These are phyloP conservation scores for Cyberlindnera japonica DNA, from an alignment of 805 yeast genomes.

Conservation along the genomic window DNA sequence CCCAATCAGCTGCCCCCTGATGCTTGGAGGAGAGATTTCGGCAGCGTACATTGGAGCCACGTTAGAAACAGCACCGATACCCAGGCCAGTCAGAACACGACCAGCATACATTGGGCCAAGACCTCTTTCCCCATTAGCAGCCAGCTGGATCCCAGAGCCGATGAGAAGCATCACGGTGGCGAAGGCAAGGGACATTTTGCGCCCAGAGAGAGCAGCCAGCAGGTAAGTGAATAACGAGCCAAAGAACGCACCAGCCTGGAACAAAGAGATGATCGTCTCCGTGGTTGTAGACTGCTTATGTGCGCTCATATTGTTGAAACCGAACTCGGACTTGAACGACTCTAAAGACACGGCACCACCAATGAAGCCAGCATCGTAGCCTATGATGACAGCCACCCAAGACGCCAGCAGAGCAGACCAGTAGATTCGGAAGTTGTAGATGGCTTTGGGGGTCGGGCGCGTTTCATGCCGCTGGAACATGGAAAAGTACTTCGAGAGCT, in stretches of 20 bases:
- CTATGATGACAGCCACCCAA: constrained; percentile 46
- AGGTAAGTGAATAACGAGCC: constrained; percentile 44
- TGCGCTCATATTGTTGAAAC: constrained; percentile 32
- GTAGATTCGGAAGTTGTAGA: constrained; percentile 43
- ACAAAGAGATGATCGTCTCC: constrained; percentile 44
- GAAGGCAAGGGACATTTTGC: constrained; percentile 36
- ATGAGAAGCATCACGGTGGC: constrained; percentile 39
- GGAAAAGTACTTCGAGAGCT: constrained; percentile 14
- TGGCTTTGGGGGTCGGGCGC: constrained; percentile 37
- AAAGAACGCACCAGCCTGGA: constrained; percentile 51
- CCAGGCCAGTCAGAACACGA: constrained; percentile 45
- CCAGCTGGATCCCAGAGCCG: constrained; percentile 41
- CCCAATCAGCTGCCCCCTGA: constrained; percentile 45
- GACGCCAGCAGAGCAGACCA: constrained; percentile 44
- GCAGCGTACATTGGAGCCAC: constrained; percentile 48
- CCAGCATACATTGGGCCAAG: constrained; percentile 49
- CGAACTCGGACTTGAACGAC: constrained; percentile 44
- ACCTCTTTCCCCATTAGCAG: constrained; percentile 30
- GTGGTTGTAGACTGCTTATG: constrained; percentile 28
- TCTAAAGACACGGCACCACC: constrained; percentile 49
- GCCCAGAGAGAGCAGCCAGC: constrained; percentile 37
- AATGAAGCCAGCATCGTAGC: constrained; percentile 54
- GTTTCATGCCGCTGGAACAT: constrained; percentile 20
- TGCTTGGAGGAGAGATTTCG: constrained; percentile 44
- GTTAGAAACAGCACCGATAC: constrained; percentile 50